Evolutionary conservation across 2,329 filamentous ascomycete genomes (phyloP), one percentile per base, ranked within the genome.

Genomic region (Talaromyces verruculosus): DNA sequence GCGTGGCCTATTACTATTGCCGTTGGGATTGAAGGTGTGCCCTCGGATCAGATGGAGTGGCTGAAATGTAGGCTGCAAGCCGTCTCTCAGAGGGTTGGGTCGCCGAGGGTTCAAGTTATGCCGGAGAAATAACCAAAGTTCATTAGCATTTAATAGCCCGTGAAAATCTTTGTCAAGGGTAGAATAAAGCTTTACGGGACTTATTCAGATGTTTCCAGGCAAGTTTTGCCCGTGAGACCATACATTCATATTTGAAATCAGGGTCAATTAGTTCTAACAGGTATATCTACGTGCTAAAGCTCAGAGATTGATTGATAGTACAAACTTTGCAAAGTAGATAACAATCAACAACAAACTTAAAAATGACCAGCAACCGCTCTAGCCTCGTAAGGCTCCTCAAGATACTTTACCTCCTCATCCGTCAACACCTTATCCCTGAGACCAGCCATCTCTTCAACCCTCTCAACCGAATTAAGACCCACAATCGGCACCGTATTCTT

Each of bases 401-500:
- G 47, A 28, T 49, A 8, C 47, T 28, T 49, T 22, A 28, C 22
- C 22, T 49, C 47, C 22, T 49, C 47, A 25, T 49, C 47, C 2
- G 47, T 49, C 47, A 49, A 49, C 47, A 49, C 47, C 47, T 28
- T 49, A 49, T 28, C 13, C 13, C 22, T 49, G 11, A 49, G 47
- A 28, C 47, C 22, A 49, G 47, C 47, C 47, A 49, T 49, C 5
- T 49, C 47, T 5, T 49, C 22, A 17, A 49, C 7, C 1, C 47
- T 49, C 22, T 28, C 47, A 2, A 78, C 76, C 61, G 78, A 82
- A 58, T 79, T 82, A 69, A 85, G 83, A 1, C 84, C 84, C 64
- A 85, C 80, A 63, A 85, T 84, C 1, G 83, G 84, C 65, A 78
- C 80, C 0, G 80, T 47, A 17, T 25, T 25, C 22, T 60, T 73